Evolutionary conservation across 176 grass and related monocot species (phyloP).

Genomic region (maize (Zea mays)): Zm-B73-REFERENCE-NAM-5.0 NC_050103.1:119893001-119893500

Average conservation of each 20-base stretch:
- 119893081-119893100: too few species aligned
- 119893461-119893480: conserved; percentile 69
- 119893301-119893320: neutral
- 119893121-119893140: too few species aligned
- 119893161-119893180: too few species aligned
- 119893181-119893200: too few species aligned
- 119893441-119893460: conserved; percentile 73
- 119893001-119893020: too few species aligned
- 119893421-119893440: conserved; percentile 55
- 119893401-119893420: conserved; percentile 65
- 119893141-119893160: too few species aligned
- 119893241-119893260: neutral
- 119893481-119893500: conserved; percentile 85
- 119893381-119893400: conserved; percentile 26
- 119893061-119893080: too few species aligned
- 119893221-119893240: too few species aligned
- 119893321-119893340: conserved; percentile 7
- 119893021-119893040: too few species aligned
- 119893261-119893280: neutral
- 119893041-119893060: too few species aligned
- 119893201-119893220: too few species aligned
- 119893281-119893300: conserved; percentile 24
- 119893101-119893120: too few species aligned
- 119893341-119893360: neutral
- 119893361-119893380: neutral